A percentile compares a stretch with the other conserved stretches of the same genome.
These are phyloP conservation scores for Naumovozyma dairenensis DNA, from an alignment of 805 yeast genomes.

Conservation along the genomic window DNA sequence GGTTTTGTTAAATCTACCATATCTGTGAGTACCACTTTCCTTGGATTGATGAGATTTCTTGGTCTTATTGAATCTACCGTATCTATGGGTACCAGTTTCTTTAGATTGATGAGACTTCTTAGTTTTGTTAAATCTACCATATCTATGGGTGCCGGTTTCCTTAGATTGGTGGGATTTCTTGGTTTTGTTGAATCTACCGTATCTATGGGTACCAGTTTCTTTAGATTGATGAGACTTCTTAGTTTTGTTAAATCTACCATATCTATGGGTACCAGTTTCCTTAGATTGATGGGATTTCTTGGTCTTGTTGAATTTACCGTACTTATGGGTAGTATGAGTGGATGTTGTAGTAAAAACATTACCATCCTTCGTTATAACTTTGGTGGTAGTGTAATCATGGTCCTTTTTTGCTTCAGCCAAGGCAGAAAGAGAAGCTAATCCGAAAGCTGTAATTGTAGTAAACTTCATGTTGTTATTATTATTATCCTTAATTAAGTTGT, in stretches of 20 bases:
- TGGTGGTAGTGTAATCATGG: slow-evolving; percentile 8
- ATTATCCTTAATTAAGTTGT: neutral
- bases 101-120: slow-evolving; percentile 24
- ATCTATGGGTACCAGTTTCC: slow-evolving; percentile 44
- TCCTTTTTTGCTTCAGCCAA: slow-evolving; percentile 20
- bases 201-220: slow-evolving; percentile 43
- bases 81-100: slow-evolving; percentile 43
- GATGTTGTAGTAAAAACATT: slow-evolving; percentile 20
- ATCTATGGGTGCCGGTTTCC: slow-evolving; percentile 43
- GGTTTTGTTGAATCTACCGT: slow-evolving; percentile 42
- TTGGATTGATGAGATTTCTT: slow-evolving; percentile 17
- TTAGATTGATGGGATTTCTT: slow-evolving; percentile 24
- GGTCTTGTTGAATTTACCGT: slow-evolving; percentile 41
- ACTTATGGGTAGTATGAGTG: slow-evolving; percentile 39
- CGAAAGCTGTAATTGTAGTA: slow-evolving; percentile 33
- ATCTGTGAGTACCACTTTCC: slow-evolving; percentile 41
- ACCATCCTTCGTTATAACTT: slow-evolving; percentile 18
- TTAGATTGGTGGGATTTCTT: slow-evolving; percentile 23
- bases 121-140: slow-evolving; percentile 43
- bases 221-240: slow-evolving; percentile 24
- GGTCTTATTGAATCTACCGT: slow-evolving; percentile 42
- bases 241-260: slow-evolving; percentile 44
- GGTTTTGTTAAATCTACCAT: slow-evolving; percentile 43
- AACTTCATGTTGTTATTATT: slow-evolving; percentile 34
- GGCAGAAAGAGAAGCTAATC: slow-evolving; percentile 32